Conservation (phyloP, 257 asterid genomes). For the Lavandula angustifolia region DNA sequence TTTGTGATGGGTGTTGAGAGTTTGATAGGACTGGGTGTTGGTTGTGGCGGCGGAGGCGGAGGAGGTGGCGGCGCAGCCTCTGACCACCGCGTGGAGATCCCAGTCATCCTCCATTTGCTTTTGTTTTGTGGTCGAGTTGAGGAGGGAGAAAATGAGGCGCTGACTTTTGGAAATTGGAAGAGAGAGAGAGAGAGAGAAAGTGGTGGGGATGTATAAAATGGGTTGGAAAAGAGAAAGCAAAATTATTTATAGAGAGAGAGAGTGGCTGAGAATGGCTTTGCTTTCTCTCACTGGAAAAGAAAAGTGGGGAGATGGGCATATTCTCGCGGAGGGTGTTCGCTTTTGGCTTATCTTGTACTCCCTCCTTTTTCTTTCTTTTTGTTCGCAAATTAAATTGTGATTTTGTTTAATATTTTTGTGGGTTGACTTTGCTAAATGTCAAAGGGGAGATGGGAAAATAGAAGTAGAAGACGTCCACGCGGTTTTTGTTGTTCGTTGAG, state of each 20-base stretch:
- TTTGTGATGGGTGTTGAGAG: slow-evolving; percentile 30
- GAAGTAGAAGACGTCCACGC: slow-evolving; percentile 62
- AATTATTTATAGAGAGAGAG: slow-evolving; percentile 42
- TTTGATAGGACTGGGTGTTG: slow-evolving; percentile 20
- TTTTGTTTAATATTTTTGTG: slow-evolving; percentile 15
- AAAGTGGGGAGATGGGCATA: slow-evolving; percentile 32
- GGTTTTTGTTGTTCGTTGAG: slow-evolving; percentile 34
- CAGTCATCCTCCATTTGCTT: slow-evolving; percentile 77
- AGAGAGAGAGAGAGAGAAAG: slow-evolving; percentile 27
- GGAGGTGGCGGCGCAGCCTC: slow-evolving; percentile 70
- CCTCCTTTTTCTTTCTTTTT: background rate
- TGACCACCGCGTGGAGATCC: slow-evolving; percentile 94
- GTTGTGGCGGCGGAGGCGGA: slow-evolving; percentile 34
- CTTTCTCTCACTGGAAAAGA: slow-evolving; percentile 31
- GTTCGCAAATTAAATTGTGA: background rate
- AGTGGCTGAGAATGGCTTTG: slow-evolving; percentile 11
- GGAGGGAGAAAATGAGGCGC: slow-evolving; percentile 51
- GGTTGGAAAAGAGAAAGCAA: slow-evolving; percentile 27
- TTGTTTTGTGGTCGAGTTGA: slow-evolving; percentile 1
- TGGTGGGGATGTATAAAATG: slow-evolving; percentile 28
- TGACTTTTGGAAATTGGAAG: slow-evolving; percentile 44
- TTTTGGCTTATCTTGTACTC: slow-evolving; percentile 31
- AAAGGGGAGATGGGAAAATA: slow-evolving; percentile 35
- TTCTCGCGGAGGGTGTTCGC: slow-evolving; percentile 15
- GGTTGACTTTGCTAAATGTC: slow-evolving; percentile 59